Evolutionary conservation across 106 monocot genomes (phyloP), one percentile per base, ranked within the genome.

Genomic region (Triglochin maritima): DNA sequence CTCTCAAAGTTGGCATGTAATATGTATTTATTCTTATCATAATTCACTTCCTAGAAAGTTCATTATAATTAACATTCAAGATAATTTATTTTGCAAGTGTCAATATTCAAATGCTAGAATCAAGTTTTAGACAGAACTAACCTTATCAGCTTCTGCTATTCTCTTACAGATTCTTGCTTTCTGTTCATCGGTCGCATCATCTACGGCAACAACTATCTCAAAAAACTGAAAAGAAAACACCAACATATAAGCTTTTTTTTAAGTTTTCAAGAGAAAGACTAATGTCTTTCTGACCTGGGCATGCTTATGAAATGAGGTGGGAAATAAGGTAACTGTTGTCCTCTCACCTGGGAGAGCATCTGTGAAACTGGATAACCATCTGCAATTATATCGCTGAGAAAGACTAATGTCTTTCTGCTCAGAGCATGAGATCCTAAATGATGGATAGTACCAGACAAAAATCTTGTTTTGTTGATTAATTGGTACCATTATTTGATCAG

Each of bases 361-460:
- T 99, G 98, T 54, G 92, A 88, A 65, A 86, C 92, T 15, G 98
- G 98, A 79, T 92, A 98, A 50, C 98, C 98, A 53, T 98, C 98
- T 12, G 88, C 78, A 63, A 98, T 91, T 72, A 99, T 74, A 66
- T 82, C 86, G 71, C 29, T 77, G 17, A n/a, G n/a, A n/a, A n/a
- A n/a, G n/a, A n/a, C n/a, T n/a, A n/a, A n/a, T n/a, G n/a, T n/a
- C n/a, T n/a, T n/a, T 29, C 29, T 29, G 29, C 29, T 29, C 29
- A 29, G 29, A 29, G 29, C 29, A 29, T 29, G 29, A 1, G 29
- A 29, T 29, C 29, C 29, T 1, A 29, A 29, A 29, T 29, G 29
- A 29, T 29, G 29, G 29, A 29, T 29, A 29, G 29, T 29, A 29
- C 29, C 29, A 29, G 29, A 29, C 1, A 29, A 29, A 29, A 29